A percentile compares a stretch with the other conserved stretches of the same genome.
Conservation (phyloP, 2,329 filamentous ascomycete species). For the Botrytis squamosa region DNA sequence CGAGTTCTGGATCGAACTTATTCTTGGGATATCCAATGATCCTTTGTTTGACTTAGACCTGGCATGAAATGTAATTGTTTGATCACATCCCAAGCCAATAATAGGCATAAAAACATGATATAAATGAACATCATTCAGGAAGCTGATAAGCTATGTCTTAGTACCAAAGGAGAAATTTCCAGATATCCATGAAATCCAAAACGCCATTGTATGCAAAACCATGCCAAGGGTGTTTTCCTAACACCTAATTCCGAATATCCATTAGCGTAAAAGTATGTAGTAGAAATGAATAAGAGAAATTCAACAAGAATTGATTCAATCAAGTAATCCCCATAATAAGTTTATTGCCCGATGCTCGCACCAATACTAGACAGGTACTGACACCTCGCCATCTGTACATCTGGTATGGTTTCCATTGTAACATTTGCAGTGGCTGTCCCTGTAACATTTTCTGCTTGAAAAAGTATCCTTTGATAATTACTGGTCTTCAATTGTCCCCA, state of each 20-base stretch:
- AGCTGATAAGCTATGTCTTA: neutral
- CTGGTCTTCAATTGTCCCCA: slow-evolving; percentile 45
- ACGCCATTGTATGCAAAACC: neutral
- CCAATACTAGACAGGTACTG: slow-evolving; percentile 20
- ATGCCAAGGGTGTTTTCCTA: neutral
- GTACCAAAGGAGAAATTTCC: neutral
- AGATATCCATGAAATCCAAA: neutral
- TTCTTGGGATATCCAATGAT: neutral
- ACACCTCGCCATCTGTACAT: slow-evolving; percentile 15
- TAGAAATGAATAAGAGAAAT: neutral
- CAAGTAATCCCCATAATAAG: neutral
- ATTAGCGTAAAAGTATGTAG: neutral
- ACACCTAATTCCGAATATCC: neutral
- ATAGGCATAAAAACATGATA: neutral
- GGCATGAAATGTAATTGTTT: neutral
- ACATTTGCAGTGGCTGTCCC: neutral
- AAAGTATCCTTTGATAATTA: slow-evolving; percentile 2
- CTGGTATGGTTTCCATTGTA: slow-evolving; percentile 20
- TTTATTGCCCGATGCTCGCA: slow-evolving; percentile 5
- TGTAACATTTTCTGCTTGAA: slow-evolving; percentile 6
- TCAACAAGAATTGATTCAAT: neutral
- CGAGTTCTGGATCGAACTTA: neutral
- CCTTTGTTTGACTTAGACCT: neutral
- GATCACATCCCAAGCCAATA: neutral
- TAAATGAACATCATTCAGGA: neutral